phyloP scores from a whole-genome alignment of 2,329 filamentous ascomycete genomes.

The Colletotrichum limetticola region DNA sequence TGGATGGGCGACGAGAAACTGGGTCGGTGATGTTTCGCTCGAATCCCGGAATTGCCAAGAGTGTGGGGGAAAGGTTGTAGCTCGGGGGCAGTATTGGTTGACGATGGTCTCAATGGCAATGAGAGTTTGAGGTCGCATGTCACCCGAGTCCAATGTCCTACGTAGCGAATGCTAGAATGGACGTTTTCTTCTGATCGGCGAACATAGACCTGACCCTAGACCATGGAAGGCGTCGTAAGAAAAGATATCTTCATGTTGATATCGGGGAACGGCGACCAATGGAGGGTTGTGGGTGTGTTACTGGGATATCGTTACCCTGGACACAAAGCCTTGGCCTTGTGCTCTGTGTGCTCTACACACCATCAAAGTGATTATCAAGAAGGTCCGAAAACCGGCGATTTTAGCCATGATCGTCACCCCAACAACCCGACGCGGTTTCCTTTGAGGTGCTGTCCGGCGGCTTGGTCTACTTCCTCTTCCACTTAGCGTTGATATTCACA shows the following conservation, averaged over 20 bases:
- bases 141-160: background rate
- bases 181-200: background rate
- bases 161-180: background rate
- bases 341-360: background rate
- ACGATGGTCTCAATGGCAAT: background rate
- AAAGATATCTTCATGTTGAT: background rate
- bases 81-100: background rate
- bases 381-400: background rate
- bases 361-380: background rate
- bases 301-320: background rate
- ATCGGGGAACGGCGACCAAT: background rate
- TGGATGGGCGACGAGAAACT: background rate
- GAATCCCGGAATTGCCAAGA: conserved; percentile 28
- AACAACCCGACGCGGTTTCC: background rate
- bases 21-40: conserved; percentile 34
- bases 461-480: conserved; percentile 1
- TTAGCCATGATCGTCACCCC: background rate
- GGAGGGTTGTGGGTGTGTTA: background rate
- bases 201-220: too few relatives aligned
- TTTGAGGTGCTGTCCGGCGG: background rate
- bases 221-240: background rate
- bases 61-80: conserved; percentile 2
- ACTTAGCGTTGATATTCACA: conserved; percentile 4
- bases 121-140: conserved; percentile 16
- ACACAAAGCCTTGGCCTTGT: background rate